These are phyloP conservation scores for Purpureocillium lavendulum DNA, from an alignment of 2,329 filamentous ascomycete genomes.

Conservation along the genomic window DNA sequence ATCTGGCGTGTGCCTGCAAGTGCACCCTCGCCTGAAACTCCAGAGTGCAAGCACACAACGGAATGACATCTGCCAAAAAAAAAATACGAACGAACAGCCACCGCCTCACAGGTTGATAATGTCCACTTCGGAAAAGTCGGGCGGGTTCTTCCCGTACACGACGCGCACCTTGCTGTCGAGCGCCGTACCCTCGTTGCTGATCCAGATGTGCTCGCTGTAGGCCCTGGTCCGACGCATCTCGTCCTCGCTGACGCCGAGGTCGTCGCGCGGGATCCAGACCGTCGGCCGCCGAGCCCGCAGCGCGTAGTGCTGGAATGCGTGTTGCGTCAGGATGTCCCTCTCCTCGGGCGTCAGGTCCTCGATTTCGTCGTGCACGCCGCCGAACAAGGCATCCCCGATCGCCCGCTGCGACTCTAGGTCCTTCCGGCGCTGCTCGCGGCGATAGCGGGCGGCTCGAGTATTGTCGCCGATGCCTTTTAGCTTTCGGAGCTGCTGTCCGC, in stretches of 20 bases:
- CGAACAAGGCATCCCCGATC: conserved; percentile 75
- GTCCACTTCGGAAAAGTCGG: conserved; percentile 83
- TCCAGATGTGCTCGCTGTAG: conserved; percentile 78
- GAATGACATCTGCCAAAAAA: too few species aligned
- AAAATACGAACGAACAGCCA: too few species aligned
- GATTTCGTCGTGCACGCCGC: conserved; percentile 83
- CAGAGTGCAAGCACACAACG: too few species aligned
- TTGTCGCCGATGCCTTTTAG: conserved; percentile 25
- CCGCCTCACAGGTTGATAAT: conserved; percentile 62
- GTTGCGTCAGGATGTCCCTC: conserved; percentile 73
- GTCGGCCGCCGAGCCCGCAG: conserved; percentile 76
- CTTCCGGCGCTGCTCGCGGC: conserved; percentile 38
- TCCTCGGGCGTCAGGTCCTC: conserved; percentile 90
- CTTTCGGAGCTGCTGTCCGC: conserved; percentile 39
- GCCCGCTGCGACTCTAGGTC: conserved; percentile 66
- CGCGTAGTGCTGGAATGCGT: conserved; percentile 86
- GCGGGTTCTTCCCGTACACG: conserved; percentile 76
- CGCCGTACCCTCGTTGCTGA: conserved; percentile 87
- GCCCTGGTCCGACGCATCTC: conserved; percentile 72
- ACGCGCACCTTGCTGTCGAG: conserved; percentile 77
- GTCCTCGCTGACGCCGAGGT: conserved; percentile 83
- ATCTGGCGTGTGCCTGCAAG: too few species aligned
- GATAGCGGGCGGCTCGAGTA: conserved; percentile 36
- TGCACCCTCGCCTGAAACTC: too few species aligned
- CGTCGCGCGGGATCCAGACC: conserved; percentile 90